These are phyloP conservation scores for Prinsepia uniflora DNA, from an alignment of 306 rosid species.

Conservation along the genomic window DNA sequence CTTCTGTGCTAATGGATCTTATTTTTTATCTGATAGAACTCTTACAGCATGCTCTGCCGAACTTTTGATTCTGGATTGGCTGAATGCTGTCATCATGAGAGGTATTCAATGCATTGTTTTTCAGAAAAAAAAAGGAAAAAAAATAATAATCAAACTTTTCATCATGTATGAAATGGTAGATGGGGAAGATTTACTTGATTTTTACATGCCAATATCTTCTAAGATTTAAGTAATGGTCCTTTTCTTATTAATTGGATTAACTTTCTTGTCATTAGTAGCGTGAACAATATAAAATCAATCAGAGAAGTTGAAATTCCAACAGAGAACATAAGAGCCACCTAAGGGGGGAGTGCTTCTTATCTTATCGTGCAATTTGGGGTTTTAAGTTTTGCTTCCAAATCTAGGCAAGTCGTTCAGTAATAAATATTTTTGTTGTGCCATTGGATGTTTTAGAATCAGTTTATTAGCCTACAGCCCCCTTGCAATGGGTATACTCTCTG, in stretches of 20 bases:
- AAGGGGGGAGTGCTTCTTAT: too few species aligned
- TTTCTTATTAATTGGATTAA: too few species aligned
- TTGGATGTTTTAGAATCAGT: constrained; percentile 51
- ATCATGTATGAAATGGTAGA: neutral
- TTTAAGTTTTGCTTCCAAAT: too few species aligned
- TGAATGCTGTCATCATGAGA: constrained; percentile 92
- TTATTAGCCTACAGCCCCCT: constrained; percentile 91
- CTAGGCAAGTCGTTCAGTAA: too few species aligned
- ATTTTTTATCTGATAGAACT: constrained; percentile 53
- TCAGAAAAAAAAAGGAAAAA: neutral
- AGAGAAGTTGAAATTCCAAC: too few species aligned
- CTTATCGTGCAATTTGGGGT: too few species aligned
- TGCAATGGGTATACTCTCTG: constrained; percentile 96
- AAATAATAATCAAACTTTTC: neutral
- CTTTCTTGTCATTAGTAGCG: too few species aligned
- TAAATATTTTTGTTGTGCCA: constrained; percentile 3
- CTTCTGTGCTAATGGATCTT: constrained; percentile 27
- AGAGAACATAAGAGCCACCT: too few species aligned
- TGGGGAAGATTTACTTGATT: neutral
- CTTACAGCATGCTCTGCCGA: constrained; percentile 75
- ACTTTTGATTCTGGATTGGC: constrained; percentile 86
- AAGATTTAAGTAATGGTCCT: neutral
- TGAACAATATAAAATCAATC: too few species aligned
- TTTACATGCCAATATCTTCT: neutral
- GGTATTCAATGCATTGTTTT: constrained; percentile 41